Percentiles rank a stretch among this genome's conserved stretches.
Evolutionary conservation across 192 early-diverging fungal genomes (phyloP).

Genomic region (Dimargaris xerosporica): DNA sequence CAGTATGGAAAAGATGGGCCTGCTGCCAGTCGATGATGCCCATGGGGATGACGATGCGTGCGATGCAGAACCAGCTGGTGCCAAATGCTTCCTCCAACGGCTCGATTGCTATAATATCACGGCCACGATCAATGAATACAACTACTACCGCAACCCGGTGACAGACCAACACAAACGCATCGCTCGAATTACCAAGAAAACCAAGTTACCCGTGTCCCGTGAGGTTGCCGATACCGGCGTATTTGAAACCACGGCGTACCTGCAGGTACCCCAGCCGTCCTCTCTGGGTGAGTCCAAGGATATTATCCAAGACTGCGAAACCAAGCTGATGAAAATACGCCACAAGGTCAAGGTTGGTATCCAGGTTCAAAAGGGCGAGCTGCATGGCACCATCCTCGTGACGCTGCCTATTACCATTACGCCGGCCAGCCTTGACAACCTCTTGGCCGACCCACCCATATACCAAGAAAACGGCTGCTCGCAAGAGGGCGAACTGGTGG

Average conservation of each 20-base stretch:
- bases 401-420: slow-evolving; percentile 7
- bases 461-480: too few relatives aligned
- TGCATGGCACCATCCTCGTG: slow-evolving; percentile 3
- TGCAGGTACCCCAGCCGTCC: background rate
- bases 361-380: slow-evolving; percentile 3
- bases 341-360: slow-evolving; percentile 11
- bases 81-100: background rate
- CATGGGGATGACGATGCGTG: too few relatives aligned
- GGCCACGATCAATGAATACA: slow-evolving; percentile 3
- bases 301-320: slow-evolving; percentile 2
- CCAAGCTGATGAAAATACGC: background rate
- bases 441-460: slow-evolving; percentile 3
- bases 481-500: too few relatives aligned
- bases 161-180: background rate
- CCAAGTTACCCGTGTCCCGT: background rate
- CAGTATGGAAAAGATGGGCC: background rate
- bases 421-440: background rate
- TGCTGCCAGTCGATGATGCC: too few relatives aligned
- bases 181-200: background rate
- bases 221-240: background rate
- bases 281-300: background rate
- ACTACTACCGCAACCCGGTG: background rate
- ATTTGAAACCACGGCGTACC: background rate
- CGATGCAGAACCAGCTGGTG: background rate
- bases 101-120: background rate